Evolutionary conservation across 2,329 filamentous ascomycete species (phyloP).

Genomic region (Neonectria hederae): DNA sequence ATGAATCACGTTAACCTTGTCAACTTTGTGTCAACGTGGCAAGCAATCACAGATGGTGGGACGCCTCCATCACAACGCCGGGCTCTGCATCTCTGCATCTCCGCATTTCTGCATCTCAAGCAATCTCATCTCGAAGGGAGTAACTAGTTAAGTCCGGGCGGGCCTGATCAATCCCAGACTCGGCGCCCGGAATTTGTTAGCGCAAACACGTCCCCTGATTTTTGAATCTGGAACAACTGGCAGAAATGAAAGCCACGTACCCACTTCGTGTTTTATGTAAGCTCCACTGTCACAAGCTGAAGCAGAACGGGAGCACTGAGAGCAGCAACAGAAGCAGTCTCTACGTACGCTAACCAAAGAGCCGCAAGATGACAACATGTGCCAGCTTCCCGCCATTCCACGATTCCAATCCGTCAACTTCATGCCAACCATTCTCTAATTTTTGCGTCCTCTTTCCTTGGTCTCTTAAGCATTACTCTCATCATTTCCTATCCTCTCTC

Average conservation of each 20-base stretch:
- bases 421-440: neutral
- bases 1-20: neutral
- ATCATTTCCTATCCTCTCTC: neutral
- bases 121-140: too few relatives aligned
- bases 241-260: neutral
- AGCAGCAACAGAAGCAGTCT: neutral
- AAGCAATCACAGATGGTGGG: neutral
- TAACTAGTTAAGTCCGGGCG: neutral
- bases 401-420: neutral
- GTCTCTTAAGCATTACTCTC: neutral
- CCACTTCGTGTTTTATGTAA: neutral
- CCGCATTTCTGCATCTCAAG: too few relatives aligned
- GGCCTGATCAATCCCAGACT: neutral
- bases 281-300: neutral
- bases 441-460: neutral
- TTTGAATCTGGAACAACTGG: neutral
- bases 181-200: neutral
- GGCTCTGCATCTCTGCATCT: neutral
- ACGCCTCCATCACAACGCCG: neutral
- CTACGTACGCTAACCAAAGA: constrained; percentile 1
- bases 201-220: neutral
- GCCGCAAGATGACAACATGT: constrained; percentile 21
- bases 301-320: neutral
- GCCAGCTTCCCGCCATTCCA: neutral
- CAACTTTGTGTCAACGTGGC: neutral